Evolutionary conservation across 257 asterid species (phyloP), one percentile per base, ranked within the genome.

Genomic region (Pogostemon cablin): DNA sequence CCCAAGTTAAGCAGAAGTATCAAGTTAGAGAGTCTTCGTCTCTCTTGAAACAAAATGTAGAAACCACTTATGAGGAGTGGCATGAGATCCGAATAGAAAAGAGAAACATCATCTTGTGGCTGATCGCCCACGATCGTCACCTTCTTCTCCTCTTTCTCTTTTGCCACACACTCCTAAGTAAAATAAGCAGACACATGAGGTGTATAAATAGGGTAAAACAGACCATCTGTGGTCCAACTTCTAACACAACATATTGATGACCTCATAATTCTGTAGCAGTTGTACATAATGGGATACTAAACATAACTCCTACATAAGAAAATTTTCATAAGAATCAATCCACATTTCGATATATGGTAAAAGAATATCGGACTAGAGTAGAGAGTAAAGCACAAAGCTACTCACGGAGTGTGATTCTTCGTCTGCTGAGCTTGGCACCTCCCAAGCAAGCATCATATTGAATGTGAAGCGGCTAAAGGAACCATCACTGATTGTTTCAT

Each of bases 361-460:
- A 20, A 20, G 25, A 20, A 20, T 48, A 9, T 11, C 10, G 11
- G 5, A 3, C 4, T 4, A 6, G 2, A 1, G 15, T 8, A 20
- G 40, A 39, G 11, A 68, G 34, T 7, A 35, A n/a, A 20, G 1
- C 0, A 9, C 7, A 25, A 44, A 39, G 35, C 4, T 5, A 42
- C 85, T 77, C 47, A 90, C 97, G 9, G 32, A 32, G 41, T 56
- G 71, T 4, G 88, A 79, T 77, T 85, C 84, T 82, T 88, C 88
- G 1, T 84, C 86, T 6, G 63, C 50, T 2, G 84, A 75, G 78
- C 69, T 81, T 3, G 97, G 95, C 63, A 9, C 74, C 71, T 93
- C 92, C 98, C 96, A 93, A 61, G 98, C 98, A 40, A 89, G 86
- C 97, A 93, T 93, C 96, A 90, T 88, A 74, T 93, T 90, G 5